Conservation (phyloP, 108 stramenopile genomes). For the Nitzschia sp. region DNA sequence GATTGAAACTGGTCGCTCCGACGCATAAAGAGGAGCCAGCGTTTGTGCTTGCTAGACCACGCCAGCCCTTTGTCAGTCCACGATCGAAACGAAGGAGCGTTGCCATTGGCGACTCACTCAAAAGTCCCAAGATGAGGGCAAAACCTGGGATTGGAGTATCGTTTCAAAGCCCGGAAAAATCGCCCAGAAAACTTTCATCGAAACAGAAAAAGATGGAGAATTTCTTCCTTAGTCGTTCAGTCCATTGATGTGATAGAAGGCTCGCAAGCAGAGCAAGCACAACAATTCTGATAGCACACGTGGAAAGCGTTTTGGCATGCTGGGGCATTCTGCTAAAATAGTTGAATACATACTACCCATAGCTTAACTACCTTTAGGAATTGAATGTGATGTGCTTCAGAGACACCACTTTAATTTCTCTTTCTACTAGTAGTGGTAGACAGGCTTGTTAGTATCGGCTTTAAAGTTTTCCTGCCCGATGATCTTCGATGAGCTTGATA, state of each 20-base stretch:
- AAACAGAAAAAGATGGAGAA: slow-evolving; percentile 15
- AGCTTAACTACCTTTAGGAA: too few species aligned
- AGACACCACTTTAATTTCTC: too few species aligned
- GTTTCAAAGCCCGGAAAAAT: slow-evolving; percentile 6
- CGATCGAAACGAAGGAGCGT: neutral
- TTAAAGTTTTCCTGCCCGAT: slow-evolving; percentile 58
- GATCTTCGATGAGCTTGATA: slow-evolving; percentile 75
- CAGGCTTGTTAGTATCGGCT: too few species aligned
- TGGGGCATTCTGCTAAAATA: too few species aligned
- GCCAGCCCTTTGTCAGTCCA: slow-evolving; percentile 8
- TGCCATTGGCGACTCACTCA: neutral
- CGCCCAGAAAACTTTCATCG: neutral
- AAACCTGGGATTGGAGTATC: slow-evolving; percentile 10
- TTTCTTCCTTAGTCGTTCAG: slow-evolving; percentile 9
- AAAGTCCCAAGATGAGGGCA: neutral
- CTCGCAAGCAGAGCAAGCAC: too few species aligned
- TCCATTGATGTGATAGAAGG: slow-evolving; percentile 9
- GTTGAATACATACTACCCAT: too few species aligned
- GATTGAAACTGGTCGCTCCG: slow-evolving; percentile 9
- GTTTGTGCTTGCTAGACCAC: neutral
- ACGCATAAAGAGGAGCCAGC: neutral
- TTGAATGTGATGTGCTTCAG: too few species aligned
- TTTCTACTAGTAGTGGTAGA: too few species aligned
- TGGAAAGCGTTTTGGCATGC: too few species aligned
- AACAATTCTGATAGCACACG: too few species aligned